These are phyloP conservation scores for Metschnikowia matae DNA, from an alignment of 805 yeast species.

Conservation along the genomic window DNA sequence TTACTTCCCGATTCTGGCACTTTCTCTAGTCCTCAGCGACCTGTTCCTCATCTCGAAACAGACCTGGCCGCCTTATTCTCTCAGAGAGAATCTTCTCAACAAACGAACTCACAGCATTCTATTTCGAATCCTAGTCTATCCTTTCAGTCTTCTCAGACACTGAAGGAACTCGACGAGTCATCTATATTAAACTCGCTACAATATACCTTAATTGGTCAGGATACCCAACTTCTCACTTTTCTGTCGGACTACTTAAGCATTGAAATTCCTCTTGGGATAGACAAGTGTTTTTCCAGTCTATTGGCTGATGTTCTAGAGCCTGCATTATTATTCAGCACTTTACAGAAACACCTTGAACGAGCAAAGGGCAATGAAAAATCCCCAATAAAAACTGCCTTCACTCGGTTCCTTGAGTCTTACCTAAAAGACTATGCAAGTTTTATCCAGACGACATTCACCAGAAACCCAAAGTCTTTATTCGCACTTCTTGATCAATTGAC, in stretches of 20 bases:
- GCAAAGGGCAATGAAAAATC: conserved; percentile 31
- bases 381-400: conserved; percentile 60
- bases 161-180: conserved; percentile 2
- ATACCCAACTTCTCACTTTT: conserved; percentile 53
- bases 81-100: neutral
- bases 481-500: conserved; percentile 39
- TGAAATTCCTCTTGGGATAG: conserved; percentile 48
- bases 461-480: conserved; percentile 27
- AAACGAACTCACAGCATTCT: neutral
- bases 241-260: conserved; percentile 27
- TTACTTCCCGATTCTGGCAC: conserved; percentile 7
- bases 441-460: conserved; percentile 33
- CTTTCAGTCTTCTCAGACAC: neutral
- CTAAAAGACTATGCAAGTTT: conserved; percentile 31
- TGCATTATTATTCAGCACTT: conserved; percentile 56
- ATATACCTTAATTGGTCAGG: conserved; percentile 58
- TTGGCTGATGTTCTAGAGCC: conserved; percentile 63
- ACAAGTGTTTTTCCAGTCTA: conserved; percentile 53
- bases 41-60: neutral
- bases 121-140: neutral
- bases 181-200: conserved; percentile 46
- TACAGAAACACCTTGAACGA: conserved; percentile 30
- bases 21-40: conserved; percentile 1
- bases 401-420: conserved; percentile 44
- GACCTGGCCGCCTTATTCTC: neutral